Evolutionary conservation across 257 asterid genomes (phyloP), one percentile per base, ranked within the genome.

Genomic region (Plectranthus barbatus): DNA sequence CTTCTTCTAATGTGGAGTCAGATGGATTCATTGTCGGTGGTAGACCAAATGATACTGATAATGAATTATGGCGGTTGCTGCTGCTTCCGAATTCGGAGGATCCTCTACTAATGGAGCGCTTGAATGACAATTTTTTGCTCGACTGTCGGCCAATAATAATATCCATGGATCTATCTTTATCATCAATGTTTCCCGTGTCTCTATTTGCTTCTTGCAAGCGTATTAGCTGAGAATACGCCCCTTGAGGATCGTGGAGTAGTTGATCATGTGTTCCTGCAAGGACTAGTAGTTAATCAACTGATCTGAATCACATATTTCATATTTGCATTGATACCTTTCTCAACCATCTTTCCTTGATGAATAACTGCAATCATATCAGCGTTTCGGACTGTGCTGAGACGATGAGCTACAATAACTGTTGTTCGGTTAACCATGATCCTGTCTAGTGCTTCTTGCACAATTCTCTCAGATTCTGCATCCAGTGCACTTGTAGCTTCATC

Each of bases 401-500:
- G 91, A 76, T 86, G 91, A 0, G 95, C 91, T 45, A 86, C 91
- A 1, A 86, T 61, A 15, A 86, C 61, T 9, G 95, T 86, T 45
- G 95, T 84, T 64, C 95, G 66, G 69, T 76, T 72, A 3, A 76
- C 84, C 95, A 86, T 84, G 9, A 84, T 73, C 69, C 83, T 68
- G 66, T 86, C 90, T 12, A 87, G 68, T 13, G 94, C 91, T 69
- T 84, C 89, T 58, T 84, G 95, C 48, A 86, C 91, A 21, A 78
- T 51, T 52, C 91, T 70, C 76, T 86, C 91, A 2, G 95, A 86
- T 55, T 84, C 95, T 1, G 84, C 71, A 56, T 86, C 95, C 1
- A 87, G 80, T 1, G 95, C 95, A 72, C 95, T 87, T 20, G 95
- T 84, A 36, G 95, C 95, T 74, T 87, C 88, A 11, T 87, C 95